phyloP scores from a whole-genome alignment of 176 grass and related monocot species.

The Oryza brachyantha region DNA sequence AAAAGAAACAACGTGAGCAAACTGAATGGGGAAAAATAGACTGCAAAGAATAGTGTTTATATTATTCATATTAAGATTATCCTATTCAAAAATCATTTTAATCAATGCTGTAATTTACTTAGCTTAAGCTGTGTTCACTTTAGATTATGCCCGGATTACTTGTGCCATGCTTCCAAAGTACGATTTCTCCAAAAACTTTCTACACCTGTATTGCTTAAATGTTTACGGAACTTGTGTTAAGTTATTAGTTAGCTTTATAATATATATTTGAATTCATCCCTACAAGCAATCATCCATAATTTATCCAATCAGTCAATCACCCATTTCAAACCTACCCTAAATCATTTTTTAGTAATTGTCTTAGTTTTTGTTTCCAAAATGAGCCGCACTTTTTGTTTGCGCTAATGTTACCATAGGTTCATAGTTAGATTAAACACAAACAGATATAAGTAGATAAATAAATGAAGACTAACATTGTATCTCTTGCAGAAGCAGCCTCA shows the following conservation, averaged over 20 bases:
- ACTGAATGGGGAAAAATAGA: not conserved
- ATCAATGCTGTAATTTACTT: not conserved
- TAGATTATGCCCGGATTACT: too few relatives aligned
- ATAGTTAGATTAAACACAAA: not conserved
- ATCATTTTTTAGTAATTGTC: not conserved
- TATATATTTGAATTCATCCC: too few relatives aligned
- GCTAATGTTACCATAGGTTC: not conserved
- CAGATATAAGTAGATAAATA: conserved; percentile 5
- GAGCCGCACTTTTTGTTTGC: not conserved
- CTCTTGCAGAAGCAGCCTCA: conserved; percentile 74
- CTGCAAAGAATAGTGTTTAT: not conserved
- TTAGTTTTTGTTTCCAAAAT: not conserved
- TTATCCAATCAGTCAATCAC: too few relatives aligned
- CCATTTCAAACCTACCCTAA: not conserved
- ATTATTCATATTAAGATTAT: not conserved
- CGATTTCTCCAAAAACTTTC: too few relatives aligned
- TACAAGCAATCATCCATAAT: too few relatives aligned
- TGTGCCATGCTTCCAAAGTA: too few relatives aligned
- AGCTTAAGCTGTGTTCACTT: too few relatives aligned
- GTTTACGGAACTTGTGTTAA: too few relatives aligned
- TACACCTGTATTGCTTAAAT: too few relatives aligned
- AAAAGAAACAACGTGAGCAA: not conserved
- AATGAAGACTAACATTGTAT: conserved; percentile 77
- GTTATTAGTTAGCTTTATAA: too few relatives aligned
- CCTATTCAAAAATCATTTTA: not conserved